Evolutionary conservation across 2,329 filamentous ascomycete genomes (phyloP).

Genomic region (Xylaria sp.): DNA sequence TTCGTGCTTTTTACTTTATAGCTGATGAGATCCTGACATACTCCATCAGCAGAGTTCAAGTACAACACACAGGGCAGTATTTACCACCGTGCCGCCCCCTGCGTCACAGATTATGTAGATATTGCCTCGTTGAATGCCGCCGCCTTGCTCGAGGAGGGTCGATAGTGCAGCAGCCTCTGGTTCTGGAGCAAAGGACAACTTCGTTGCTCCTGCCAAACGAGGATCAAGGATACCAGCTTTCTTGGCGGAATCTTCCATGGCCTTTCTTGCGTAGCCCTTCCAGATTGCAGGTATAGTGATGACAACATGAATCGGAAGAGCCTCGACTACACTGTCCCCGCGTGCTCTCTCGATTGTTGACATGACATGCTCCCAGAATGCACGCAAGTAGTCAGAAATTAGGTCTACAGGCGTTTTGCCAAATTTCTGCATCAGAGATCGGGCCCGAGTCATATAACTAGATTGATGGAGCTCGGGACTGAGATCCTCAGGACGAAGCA

Average conservation of each 20-base stretch:
- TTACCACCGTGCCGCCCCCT: constrained; percentile 45
- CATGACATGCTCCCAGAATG: constrained; percentile 44
- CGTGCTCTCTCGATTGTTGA: constrained; percentile 34
- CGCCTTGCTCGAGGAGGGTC: constrained; percentile 30
- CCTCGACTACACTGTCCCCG: constrained; percentile 31
- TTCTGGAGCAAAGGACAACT: constrained; percentile 43
- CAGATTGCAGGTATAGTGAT: constrained; percentile 48
- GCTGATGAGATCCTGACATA: background rate
- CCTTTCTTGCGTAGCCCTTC: constrained; percentile 41
- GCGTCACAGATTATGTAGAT: constrained; percentile 43
- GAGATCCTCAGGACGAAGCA: constrained; percentile 40
- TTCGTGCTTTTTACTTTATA: background rate
- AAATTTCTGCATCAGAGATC: constrained; percentile 9
- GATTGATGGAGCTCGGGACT: background rate
- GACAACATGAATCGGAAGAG: constrained; percentile 37
- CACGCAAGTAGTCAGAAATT: constrained; percentile 43
- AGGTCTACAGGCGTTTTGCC: constrained; percentile 30
- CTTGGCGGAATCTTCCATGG: constrained; percentile 38
- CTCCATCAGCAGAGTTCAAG: background rate
- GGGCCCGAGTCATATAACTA: constrained; percentile 17
- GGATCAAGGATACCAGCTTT: constrained; percentile 39
- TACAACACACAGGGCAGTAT: background rate
- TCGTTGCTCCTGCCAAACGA: constrained; percentile 35
- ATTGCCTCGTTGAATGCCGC: constrained; percentile 5
- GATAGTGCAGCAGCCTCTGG: constrained; percentile 45